Conservation (phyloP, 768 basidiomycete genomes). For the Tephrocybe sp. region DNA sequence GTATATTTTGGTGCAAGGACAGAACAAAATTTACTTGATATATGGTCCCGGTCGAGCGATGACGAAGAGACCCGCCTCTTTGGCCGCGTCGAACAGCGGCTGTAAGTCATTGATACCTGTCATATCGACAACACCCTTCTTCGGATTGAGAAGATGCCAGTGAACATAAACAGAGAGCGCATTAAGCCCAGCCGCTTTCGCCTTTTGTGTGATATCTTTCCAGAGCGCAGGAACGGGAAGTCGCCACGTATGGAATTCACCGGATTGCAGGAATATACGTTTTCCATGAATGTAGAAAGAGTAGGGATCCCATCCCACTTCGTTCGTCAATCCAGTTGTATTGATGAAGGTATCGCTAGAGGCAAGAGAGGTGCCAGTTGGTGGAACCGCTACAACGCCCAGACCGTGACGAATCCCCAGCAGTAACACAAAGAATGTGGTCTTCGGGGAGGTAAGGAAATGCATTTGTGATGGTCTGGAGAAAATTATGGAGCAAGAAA, state of each 20-base stretch:
- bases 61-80: conserved; percentile 15
- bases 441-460: neutral
- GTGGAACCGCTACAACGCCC: neutral
- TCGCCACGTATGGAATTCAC: conserved; percentile 19
- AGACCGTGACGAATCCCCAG: conserved; percentile 5
- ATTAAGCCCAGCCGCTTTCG: conserved; percentile 18
- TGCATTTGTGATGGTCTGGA: too few species aligned
- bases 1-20: neutral
- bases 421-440: neutral
- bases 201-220: conserved; percentile 18
- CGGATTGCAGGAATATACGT: conserved; percentile 17
- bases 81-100: conserved; percentile 18
- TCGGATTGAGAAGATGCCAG: conserved; percentile 18
- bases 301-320: conserved; percentile 17
- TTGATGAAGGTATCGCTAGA: conserved; percentile 2
- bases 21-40: conserved; percentile 11
- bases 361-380: neutral
- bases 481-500: neutral
- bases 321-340: conserved; percentile 13
- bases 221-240: conserved; percentile 16
- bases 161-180: conserved; percentile 18
- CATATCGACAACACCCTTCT: conserved; percentile 16
- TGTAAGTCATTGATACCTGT: conserved; percentile 18
- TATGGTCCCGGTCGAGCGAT: conserved; percentile 19
- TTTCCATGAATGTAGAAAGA: conserved; percentile 16